A percentile compares a stretch with the other conserved stretches of the same genome.
These are phyloP conservation scores for Saccharomycopsis javanensis DNA, from an alignment of 805 yeast genomes.

Conservation along the genomic window DNA sequence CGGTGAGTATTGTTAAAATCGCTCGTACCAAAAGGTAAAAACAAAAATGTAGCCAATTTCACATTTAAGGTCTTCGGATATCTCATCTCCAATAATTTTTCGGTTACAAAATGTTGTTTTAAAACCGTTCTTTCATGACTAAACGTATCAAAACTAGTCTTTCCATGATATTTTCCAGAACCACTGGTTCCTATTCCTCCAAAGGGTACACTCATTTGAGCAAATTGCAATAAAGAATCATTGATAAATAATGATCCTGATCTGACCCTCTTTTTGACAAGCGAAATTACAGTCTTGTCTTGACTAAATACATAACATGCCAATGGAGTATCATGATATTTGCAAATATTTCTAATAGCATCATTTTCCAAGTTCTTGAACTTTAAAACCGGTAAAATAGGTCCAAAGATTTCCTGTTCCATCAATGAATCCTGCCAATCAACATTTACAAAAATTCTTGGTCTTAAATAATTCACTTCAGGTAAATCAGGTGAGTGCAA, in stretches of 20 bases:
- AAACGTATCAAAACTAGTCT: slow-evolving; percentile 50
- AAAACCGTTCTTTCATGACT: slow-evolving; percentile 64
- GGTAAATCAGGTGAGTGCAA: neutral
- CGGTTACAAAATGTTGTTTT: slow-evolving; percentile 57
- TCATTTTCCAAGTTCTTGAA: slow-evolving; percentile 35
- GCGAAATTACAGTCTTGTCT: slow-evolving; percentile 36
- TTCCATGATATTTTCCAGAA: slow-evolving; percentile 74
- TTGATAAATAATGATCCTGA: slow-evolving; percentile 67
- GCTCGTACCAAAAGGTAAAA: slow-evolving; percentile 12
- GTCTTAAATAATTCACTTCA: slow-evolving; percentile 46
- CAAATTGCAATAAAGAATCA: slow-evolving; percentile 66
- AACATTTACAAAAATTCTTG: slow-evolving; percentile 63
- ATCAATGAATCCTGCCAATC: slow-evolving; percentile 58
- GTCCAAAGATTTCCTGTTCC: slow-evolving; percentile 77
- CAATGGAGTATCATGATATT: slow-evolving; percentile 63
- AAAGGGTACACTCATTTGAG: slow-evolving; percentile 62
- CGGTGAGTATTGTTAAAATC: neutral
- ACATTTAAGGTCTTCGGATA: slow-evolving; percentile 39
- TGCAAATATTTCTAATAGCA: slow-evolving; percentile 35
- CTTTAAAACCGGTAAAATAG: slow-evolving; percentile 65
- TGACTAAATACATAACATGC: slow-evolving; percentile 64
- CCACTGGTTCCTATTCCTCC: slow-evolving; percentile 91
- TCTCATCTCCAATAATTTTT: slow-evolving; percentile 45
- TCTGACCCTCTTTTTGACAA: slow-evolving; percentile 44
- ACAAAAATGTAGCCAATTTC: slow-evolving; percentile 12